Evolutionary conservation across 805 yeast species (phyloP), one percentile per base, ranked within the genome.

Genomic region (Hanseniaspora meyeri): DNA sequence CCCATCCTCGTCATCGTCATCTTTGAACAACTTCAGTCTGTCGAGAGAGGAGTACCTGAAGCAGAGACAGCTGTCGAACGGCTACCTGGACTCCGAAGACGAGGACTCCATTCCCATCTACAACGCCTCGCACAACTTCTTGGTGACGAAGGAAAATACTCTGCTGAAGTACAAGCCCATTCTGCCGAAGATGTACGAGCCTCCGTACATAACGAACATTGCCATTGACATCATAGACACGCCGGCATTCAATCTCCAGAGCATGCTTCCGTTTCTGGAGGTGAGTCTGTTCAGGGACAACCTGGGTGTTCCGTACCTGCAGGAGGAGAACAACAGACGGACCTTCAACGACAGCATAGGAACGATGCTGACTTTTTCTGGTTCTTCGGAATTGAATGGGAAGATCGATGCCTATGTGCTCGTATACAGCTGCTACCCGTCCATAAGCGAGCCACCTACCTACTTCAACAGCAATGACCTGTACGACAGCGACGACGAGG

Each of bases 301-400:
- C 43, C 83, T 81, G 48, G 76, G 74, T 50, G 81, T 52, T 17
- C 56, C 56, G 2, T 52, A 52, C n/a, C 43, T 52, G 17, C 56
- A 29, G 0, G 46, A 52, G 3, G 56, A 52, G 19, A 20, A 31
- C 20, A 52, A 45, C 32, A 52, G 47, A 37, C 37, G 50, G 29
- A 7, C 32, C 14, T 52, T 43, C 24, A 52, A 52, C 19, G 56
- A 52, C 10, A 52, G 31, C 20, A 42, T 52, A 6, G 81, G 80
- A 53, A 85, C 90, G 2, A 66, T 85, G 56, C 66, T 85, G 12
- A 86, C 83, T 3, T 91, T 88, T 5, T 81, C 87, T 40, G 93
- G 93, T 1, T 86, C 89, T 5, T 78, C 87, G 45, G 91, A 84
- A 59, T 67, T 85, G 61, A 84, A 85, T 64, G 90, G 89, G 4